A percentile compares a stretch with the other conserved stretches of the same genome.
These are phyloP conservation scores for Corinectria fuckeliana DNA, from an alignment of 2,329 filamentous ascomycete species.

Conservation along the genomic window DNA sequence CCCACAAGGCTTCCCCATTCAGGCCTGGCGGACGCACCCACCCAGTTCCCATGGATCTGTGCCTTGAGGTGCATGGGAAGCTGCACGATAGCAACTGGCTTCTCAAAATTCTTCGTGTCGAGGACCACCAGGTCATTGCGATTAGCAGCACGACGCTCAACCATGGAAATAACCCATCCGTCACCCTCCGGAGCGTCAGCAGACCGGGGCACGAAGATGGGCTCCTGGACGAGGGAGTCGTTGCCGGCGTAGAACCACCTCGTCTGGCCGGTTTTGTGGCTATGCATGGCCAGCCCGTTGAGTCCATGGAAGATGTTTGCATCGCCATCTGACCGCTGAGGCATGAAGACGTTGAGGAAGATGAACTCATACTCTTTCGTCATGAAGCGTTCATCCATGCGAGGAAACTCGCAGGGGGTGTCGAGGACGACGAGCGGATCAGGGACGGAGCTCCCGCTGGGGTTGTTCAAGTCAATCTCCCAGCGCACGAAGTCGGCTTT, in stretches of 20 bases:
- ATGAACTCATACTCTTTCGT: neutral
- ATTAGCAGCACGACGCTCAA: conserved; percentile 2
- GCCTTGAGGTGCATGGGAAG: conserved; percentile 20
- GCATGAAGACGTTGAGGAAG: conserved; percentile 17
- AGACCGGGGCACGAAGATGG: conserved; percentile 18
- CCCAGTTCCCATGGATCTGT: conserved; percentile 23
- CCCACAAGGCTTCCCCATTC: conserved; percentile 1
- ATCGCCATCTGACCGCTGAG: neutral
- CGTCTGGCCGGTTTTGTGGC: conserved; percentile 1
- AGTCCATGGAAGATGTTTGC: conserved; percentile 16
- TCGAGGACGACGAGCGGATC: conserved; percentile 11
- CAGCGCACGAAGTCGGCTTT: conserved; percentile 26
- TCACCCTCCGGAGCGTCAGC: conserved; percentile 10
- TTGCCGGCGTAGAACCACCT: conserved; percentile 18
- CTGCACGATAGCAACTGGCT: conserved; percentile 15
- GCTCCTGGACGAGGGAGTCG: conserved; percentile 13
- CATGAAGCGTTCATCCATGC: conserved; percentile 21
- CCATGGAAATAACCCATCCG: conserved; percentile 15
- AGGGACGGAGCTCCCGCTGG: neutral
- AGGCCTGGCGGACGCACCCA: neutral
- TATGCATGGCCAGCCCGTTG: conserved; percentile 16
- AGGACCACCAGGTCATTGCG: conserved; percentile 18
- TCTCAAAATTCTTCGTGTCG: conserved; percentile 13
- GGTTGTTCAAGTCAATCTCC: conserved; percentile 21
- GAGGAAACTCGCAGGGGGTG: conserved; percentile 2